Conservation (phyloP, 768 basidiomycete species). For the Termitomyces sp. region DNA sequence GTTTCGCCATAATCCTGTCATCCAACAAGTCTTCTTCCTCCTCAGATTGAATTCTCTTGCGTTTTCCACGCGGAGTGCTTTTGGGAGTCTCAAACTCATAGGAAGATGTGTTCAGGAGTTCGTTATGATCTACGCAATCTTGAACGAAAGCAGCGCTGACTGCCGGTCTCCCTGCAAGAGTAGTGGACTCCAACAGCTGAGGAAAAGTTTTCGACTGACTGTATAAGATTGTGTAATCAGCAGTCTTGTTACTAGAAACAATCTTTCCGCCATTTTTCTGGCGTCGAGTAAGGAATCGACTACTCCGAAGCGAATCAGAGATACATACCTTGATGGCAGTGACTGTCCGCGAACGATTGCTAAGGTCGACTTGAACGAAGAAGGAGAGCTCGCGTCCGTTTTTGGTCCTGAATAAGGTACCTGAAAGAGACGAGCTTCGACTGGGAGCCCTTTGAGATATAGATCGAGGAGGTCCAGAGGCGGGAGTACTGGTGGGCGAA, state of each 20-base stretch:
- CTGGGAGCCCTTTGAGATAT: neutral
- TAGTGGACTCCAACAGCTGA: slow-evolving; percentile 32
- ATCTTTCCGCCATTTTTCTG: slow-evolving; percentile 68
- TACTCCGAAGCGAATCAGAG: neutral
- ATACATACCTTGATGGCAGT: slow-evolving; percentile 53
- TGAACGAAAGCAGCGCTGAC: slow-evolving; percentile 48
- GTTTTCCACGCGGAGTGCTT: slow-evolving; percentile 9
- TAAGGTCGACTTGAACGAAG: slow-evolving; percentile 65
- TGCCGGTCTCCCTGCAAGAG: slow-evolving; percentile 34
- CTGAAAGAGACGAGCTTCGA: slow-evolving; percentile 10
- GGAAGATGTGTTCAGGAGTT: slow-evolving; percentile 35
- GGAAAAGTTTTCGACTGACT: slow-evolving; percentile 44
- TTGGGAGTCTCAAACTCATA: slow-evolving; percentile 34
- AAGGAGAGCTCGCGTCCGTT: slow-evolving; percentile 44
- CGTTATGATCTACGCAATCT: slow-evolving; percentile 41
- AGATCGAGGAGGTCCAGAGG: neutral
- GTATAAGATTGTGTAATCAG: slow-evolving; percentile 58
- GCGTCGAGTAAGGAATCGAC: neutral
- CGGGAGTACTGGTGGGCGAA: slow-evolving; percentile 4
- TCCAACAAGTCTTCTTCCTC: slow-evolving; percentile 1
- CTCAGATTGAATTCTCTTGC: slow-evolving; percentile 15
- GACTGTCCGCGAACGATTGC: slow-evolving; percentile 44
- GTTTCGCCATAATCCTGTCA: slow-evolving; percentile 5
- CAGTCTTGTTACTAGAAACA: slow-evolving; percentile 41
- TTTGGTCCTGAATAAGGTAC: slow-evolving; percentile 36